A percentile compares a stretch with the other conserved stretches of the same genome.
phyloP scores from a whole-genome alignment of 1,284 basidiomycete genomes.

The Melanopsichium pennsylvanicum region DNA sequence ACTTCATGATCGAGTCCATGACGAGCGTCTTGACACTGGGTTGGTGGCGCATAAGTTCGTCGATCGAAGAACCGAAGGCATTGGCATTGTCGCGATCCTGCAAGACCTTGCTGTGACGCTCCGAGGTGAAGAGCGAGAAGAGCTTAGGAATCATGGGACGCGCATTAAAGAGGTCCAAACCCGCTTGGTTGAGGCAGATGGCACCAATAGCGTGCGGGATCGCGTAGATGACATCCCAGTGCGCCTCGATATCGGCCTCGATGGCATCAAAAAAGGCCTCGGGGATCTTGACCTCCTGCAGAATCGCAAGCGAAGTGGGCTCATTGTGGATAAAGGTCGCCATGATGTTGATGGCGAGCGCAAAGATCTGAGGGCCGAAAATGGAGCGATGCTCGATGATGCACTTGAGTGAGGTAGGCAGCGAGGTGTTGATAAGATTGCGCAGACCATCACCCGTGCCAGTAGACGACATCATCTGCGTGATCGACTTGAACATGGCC shows the following conservation, averaged over 20 bases:
- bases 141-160: conserved; percentile 83
- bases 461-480: conserved; percentile 94
- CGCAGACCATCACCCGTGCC: conserved; percentile 87
- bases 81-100: conserved; percentile 92
- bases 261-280: conserved; percentile 87
- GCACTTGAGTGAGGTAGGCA: conserved; percentile 84
- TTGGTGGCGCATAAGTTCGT: conserved; percentile 96
- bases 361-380: conserved; percentile 87
- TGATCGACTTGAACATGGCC: conserved; percentile 88
- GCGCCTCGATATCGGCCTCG: conserved; percentile 78
- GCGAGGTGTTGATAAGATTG: conserved; percentile 88
- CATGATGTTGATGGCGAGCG: conserved; percentile 87
- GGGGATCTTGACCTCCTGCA: conserved; percentile 91
- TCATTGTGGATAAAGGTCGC: conserved; percentile 98
- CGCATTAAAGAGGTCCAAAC: conserved; percentile 78
- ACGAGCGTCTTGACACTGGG: conserved; percentile 82
- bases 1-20: conserved; percentile 46
- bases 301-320: conserved; percentile 87
- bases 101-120: conserved; percentile 83
- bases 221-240: conserved; percentile 80
- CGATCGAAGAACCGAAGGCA: conserved; percentile 84
- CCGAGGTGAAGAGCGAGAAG: conserved; percentile 84
- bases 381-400: conserved; percentile 82
- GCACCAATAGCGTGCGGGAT: conserved; percentile 97
- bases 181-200: conserved; percentile 89